Percentiles rank a stretch among this genome's conserved stretches.
Conservation (phyloP, 805 yeast genomes). For the Candida ficus region DNA sequence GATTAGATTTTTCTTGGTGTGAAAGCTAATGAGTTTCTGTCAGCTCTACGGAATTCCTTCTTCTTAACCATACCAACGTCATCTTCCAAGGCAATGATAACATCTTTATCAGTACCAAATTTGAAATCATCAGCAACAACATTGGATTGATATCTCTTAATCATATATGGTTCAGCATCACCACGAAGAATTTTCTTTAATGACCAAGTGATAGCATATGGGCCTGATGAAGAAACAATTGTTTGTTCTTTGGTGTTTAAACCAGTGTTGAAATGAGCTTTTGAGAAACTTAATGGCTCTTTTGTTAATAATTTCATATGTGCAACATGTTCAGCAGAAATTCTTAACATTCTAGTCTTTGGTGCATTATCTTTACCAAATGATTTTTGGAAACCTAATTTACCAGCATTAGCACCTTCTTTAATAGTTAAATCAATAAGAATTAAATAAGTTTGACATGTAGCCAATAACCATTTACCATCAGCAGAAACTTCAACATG, state of each 20-base stretch:
- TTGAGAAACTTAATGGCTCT: slow-evolving; percentile 52
- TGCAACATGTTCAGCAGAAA: slow-evolving; percentile 69
- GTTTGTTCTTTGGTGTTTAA: slow-evolving; percentile 58
- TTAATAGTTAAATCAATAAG: slow-evolving; percentile 63
- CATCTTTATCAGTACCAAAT: slow-evolving; percentile 65
- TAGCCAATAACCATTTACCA: slow-evolving; percentile 78
- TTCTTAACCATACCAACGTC: slow-evolving; percentile 70
- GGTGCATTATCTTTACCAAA: slow-evolving; percentile 66
- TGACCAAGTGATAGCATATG: slow-evolving; percentile 79
- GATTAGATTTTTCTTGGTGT: slow-evolving; percentile 9
- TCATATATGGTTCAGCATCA: slow-evolving; percentile 50
- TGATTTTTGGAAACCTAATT: slow-evolving; percentile 57
- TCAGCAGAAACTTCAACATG: slow-evolving; percentile 71
- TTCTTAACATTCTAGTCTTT: slow-evolving; percentile 57
- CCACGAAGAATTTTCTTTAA: slow-evolving; percentile 52
- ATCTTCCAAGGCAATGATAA: slow-evolving; percentile 68
- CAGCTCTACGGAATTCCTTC: slow-evolving; percentile 53
- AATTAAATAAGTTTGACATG: slow-evolving; percentile 67
- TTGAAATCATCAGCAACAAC: slow-evolving; percentile 77
- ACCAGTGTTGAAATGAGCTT: slow-evolving; percentile 75
- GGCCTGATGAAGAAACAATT: slow-evolving; percentile 76
- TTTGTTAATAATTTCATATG: slow-evolving; percentile 48
- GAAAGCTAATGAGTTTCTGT: slow-evolving; percentile 38
- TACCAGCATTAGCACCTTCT: slow-evolving; percentile 54
- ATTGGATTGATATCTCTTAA: slow-evolving; percentile 54